Base-by-base conservation (phyloP, 805 yeast species). In the Lipomyces lipofer region DNA sequence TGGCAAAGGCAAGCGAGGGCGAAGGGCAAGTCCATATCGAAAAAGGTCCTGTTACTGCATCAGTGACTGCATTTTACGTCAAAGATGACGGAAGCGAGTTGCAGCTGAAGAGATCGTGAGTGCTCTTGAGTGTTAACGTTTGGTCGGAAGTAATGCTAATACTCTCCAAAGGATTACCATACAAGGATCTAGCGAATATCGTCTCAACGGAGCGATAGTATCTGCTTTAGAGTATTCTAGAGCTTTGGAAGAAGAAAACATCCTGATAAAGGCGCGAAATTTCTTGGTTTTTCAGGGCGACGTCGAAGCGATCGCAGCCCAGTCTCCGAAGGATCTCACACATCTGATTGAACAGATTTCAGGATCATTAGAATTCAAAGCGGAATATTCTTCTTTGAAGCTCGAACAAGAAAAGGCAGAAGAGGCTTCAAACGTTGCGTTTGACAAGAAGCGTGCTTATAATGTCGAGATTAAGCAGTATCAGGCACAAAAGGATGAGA, bases 211-310 rank as follows among this genome's bases (percentile, higher is more conserved):
- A 36, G 75, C 73, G 52, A 66, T 73, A 0, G 89, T 83, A 1
- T 76, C 86, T 9, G 85, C 86, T 7, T 69, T 75, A 35, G 84
- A 84, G 54, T 94, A 94, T 65, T 66, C 85, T 0, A 75, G 75
- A 46, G 75, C 83, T 1, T 76, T 94, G 65, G 87, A 85, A 62
- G 73, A 75, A 5, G 95, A 92, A 66, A 88, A 88, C 64, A 89
- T 92, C 51, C 72, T 91, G 56, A 86, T 90, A 61, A 88, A 86
- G 66, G 97, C 97, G 0, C 79, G 88, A 66, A 94, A 94, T 69
- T 92, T 92, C 65, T 73, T 94, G 56, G 98, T 94, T 6, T 90
- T 92, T 67, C 99, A 94, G 73, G 98, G 99, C 56, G 98, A 92
- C 67, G 95, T 94, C 47, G 98, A 92, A 68, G 86, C 84, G 63